Evolutionary conservation across 768 basidiomycete species (phyloP), one percentile per base, ranked within the genome.

Genomic region (Agaricus blazei): DNA sequence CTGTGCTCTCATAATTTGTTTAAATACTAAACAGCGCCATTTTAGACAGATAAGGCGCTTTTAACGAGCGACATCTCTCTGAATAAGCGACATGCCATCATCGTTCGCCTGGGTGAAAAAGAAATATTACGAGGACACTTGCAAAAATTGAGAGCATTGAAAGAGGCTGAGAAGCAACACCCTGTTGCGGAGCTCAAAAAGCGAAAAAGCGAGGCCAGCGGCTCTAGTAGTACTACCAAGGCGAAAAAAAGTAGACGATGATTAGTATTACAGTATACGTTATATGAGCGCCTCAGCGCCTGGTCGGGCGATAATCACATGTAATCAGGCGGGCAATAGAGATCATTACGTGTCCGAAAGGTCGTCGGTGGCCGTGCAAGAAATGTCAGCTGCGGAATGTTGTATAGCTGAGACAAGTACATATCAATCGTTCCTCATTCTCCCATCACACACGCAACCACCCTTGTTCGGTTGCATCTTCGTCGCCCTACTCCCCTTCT

Each of bases 21-120:
- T 49, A 38, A 44, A 31, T 34, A 44, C 53, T 37, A 49, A 38
- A 37, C 15, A 9, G 28, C 23, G 3, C 55, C 29, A 28, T 27
- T 15, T 31, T 44, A 50, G 72, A 65, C 84, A 72, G 82, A 84
- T 42, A 84, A 88, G 51, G 74, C 76, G 54, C 52, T 57, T 9
- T 67, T 84, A 4, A 67, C 77, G 23, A 63, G 59, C 14, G 54
- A 52, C n/a, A 64, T 80, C 1, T 53, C 75, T 3, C 54, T 71
- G 51, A 82, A 83, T 60, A 78, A 75, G 62, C 74, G 73, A 56
- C 74, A 84, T 56, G 92, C 93, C 1, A 64, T 86, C 7, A 70
- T 88, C 45, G 90, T 93, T 11, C 78, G 93, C 36, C 65, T 90
- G 9, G 89, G 90, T 3, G 93, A 95, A 72, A 93, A 93, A 70